Conservation (phyloP, 352 stramenopile genomes). For the Phytophthora fragariaefolia region DNA sequence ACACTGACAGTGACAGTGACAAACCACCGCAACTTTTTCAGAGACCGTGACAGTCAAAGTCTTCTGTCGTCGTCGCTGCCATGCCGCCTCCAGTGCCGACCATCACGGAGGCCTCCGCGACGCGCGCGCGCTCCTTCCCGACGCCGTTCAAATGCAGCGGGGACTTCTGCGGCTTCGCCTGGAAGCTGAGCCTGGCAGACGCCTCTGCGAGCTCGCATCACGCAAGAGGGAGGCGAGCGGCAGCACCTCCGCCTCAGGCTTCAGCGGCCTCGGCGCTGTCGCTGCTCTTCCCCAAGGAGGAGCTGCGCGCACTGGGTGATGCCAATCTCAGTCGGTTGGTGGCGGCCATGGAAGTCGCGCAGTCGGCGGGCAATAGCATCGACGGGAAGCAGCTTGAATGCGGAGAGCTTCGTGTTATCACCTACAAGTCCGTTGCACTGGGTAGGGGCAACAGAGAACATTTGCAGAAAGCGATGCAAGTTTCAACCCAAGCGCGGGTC, state of each 20-base stretch:
- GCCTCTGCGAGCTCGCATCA: slow-evolving; percentile 3
- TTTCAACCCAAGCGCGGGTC: slow-evolving; percentile 8
- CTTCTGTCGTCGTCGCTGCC: background rate
- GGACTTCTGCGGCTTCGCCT: slow-evolving; percentile 71
- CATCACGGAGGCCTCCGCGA: slow-evolving; percentile 17
- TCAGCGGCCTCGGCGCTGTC: slow-evolving; percentile 44
- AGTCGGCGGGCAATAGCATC: slow-evolving; percentile 23
- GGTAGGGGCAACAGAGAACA: slow-evolving; percentile 67
- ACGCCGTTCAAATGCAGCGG: slow-evolving; percentile 83
- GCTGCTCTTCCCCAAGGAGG: slow-evolving; percentile 61
- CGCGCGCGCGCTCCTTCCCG: slow-evolving; percentile 45
- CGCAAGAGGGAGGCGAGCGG: slow-evolving; percentile 14
- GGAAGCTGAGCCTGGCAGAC: slow-evolving; percentile 41
- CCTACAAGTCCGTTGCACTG: slow-evolving; percentile 82
- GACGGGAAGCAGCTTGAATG: slow-evolving; percentile 9
- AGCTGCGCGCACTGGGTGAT: slow-evolving; percentile 45
- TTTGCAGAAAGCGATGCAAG: slow-evolving; percentile 26
- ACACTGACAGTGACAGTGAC: too few species aligned
- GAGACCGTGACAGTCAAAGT: too few species aligned
- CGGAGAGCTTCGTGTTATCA: slow-evolving; percentile 62
- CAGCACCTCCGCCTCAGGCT: slow-evolving; percentile 23
- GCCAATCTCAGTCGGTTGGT: slow-evolving; percentile 49
- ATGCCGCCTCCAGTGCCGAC: slow-evolving; percentile 19
- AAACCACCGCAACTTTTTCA: too few species aligned
- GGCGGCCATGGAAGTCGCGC: slow-evolving; percentile 43